These are phyloP conservation scores for Cubamyces lactineus DNA, from an alignment of 768 basidiomycete species.

Conservation along the genomic window DNA sequence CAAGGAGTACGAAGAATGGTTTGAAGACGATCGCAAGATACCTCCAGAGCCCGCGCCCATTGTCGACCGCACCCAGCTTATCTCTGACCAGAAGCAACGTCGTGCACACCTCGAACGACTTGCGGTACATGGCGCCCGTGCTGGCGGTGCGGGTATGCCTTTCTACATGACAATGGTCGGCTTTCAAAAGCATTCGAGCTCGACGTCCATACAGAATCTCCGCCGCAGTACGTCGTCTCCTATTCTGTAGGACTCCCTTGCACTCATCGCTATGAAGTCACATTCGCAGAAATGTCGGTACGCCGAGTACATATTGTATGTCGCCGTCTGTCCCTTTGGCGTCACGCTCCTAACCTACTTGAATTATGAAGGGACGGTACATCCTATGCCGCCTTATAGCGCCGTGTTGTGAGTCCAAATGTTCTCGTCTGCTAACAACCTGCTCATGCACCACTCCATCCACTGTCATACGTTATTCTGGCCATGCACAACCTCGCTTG, in stretches of 20 bases:
- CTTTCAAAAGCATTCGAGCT: constrained; percentile 22
- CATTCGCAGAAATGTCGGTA: constrained; percentile 20
- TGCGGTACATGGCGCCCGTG: not conserved
- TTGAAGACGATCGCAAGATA: constrained; percentile 20
- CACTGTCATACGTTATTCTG: too few species aligned
- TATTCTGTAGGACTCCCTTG: too few species aligned
- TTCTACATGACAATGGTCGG: constrained; percentile 20
- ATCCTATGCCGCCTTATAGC: constrained; percentile 24
- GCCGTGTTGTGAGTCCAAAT: constrained; percentile 10
- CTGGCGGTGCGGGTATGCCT: constrained; percentile 1
- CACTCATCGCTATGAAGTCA: not conserved
- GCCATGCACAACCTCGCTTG: too few species aligned
- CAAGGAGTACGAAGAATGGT: constrained; percentile 20
- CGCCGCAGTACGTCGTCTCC: constrained; percentile 7
- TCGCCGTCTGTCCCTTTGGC: not conserved
- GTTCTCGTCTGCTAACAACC: not conserved
- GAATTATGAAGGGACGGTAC: constrained; percentile 10
- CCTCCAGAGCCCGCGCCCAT: constrained; percentile 11
- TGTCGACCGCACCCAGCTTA: constrained; percentile 11
- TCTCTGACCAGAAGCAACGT: constrained; percentile 11
- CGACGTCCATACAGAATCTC: constrained; percentile 14
- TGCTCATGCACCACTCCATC: too few species aligned
- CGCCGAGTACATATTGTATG: constrained; percentile 15
- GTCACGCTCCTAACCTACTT: not conserved
- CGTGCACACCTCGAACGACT: constrained; percentile 2